Evolutionary conservation across 306 rosid species (phyloP), one percentile per base, ranked within the genome.

Genomic region (Heteromeles arbutifolia): DNA sequence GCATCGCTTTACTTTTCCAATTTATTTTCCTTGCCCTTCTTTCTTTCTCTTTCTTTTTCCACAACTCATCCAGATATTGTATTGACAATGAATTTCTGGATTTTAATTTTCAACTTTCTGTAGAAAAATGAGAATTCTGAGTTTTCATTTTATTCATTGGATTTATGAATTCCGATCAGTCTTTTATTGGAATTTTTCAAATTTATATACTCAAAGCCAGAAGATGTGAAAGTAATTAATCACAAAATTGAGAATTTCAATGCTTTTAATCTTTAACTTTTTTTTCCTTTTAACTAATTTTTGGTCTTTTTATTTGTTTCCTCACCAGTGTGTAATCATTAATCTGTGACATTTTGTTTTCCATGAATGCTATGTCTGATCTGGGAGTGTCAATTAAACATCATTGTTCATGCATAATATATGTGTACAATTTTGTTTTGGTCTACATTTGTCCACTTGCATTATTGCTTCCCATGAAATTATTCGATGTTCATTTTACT

Each of bases 131-230:
- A 54, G 61, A 69, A 67, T 80, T 12, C 25, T 68, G 2, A 26
- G 18, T 57, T 21, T 39, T 45, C 75, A 54, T 74, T 74, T 17
- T 79, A 69, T 39, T 82, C 32, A 13, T 65, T 39, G 82, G 82
- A 5, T 69, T 82, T 74, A 26, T 73, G 79, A 4, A 63, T 78
- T 59, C 79, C 80, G 5, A 26, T 64, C 8, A 82, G 82, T 29
- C 53, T 82, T 28, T 21, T 78, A 13, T 22, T 74, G 70, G 82
- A 77, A 43, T 56, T 74, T 65, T 71, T 78, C 71, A 39, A 74
- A 25, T 66, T 82, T 50, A 65, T 74, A 22, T 82, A 52, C 69
- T 58, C 63, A 21, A 34, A 69, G 59, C 79, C 74, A 5, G 31
- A 19, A 14, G 74, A 74, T 32, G 77, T 74, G n/a, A 74, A 82